A percentile compares a stretch with the other conserved stretches of the same genome.
phyloP scores from a whole-genome alignment of 495 filamentous ascomycete genomes.

The Aspergillus wentii region DNA sequence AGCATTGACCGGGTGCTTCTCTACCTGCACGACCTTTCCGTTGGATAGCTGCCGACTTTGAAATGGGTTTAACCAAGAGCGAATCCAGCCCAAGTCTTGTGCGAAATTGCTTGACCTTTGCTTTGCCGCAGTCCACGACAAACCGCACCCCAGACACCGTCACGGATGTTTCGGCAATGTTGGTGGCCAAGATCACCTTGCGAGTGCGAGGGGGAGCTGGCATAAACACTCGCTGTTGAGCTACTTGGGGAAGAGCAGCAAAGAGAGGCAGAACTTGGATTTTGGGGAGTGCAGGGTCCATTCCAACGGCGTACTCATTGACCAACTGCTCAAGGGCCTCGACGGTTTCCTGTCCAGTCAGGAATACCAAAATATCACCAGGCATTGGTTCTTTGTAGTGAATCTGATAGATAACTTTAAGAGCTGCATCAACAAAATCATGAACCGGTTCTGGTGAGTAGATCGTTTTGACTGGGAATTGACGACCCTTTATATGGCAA shows the following conservation, averaged over 20 bases:
- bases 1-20: slow-evolving; percentile 88
- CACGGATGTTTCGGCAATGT: slow-evolving; percentile 97
- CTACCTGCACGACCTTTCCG: slow-evolving; percentile 87
- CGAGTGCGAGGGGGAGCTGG: slow-evolving; percentile 69
- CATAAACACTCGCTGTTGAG: slow-evolving; percentile 81
- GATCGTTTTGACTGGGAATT: slow-evolving; percentile 76
- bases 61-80: slow-evolving; percentile 84
- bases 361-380: slow-evolving; percentile 89
- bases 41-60: slow-evolving; percentile 89
- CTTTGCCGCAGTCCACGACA: slow-evolving; percentile 91
- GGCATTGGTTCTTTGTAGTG: slow-evolving; percentile 84
- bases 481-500: slow-evolving; percentile 80
- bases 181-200: slow-evolving; percentile 89
- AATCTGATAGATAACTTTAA: slow-evolving; percentile 83
- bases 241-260: slow-evolving; percentile 65
- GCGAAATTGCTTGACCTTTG: slow-evolving; percentile 89
- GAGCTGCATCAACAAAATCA: slow-evolving; percentile 76
- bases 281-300: slow-evolving; percentile 72
- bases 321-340: slow-evolving; percentile 75
- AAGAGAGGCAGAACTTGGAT: slow-evolving; percentile 67
- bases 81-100: slow-evolving; percentile 83
- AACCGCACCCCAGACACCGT: slow-evolving; percentile 90
- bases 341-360: slow-evolving; percentile 92
- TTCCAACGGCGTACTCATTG: slow-evolving; percentile 66
- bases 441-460: slow-evolving; percentile 73